These are phyloP conservation scores for Akanthomyces lecanii DNA, from an alignment of 2,329 filamentous ascomycete species.

Conservation along the genomic window DNA sequence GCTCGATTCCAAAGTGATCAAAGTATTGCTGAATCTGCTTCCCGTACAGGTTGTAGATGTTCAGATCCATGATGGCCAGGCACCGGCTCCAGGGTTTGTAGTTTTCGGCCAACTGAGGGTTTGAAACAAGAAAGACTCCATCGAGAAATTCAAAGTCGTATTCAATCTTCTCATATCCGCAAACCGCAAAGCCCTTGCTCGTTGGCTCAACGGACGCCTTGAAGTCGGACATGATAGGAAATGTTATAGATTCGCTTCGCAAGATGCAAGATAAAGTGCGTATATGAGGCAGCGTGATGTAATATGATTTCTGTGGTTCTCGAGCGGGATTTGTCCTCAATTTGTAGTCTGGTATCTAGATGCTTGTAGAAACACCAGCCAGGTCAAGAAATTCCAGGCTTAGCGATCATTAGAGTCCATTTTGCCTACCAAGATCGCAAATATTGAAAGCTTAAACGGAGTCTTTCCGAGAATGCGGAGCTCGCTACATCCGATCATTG, in stretches of 20 bases:
- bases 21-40: slow-evolving; percentile 64
- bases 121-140: slow-evolving; percentile 58
- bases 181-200: slow-evolving; percentile 62
- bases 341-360: background rate
- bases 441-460: background rate
- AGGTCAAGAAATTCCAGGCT: background rate
- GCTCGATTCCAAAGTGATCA: slow-evolving; percentile 55
- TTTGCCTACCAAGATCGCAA: background rate
- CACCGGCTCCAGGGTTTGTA: slow-evolving; percentile 63
- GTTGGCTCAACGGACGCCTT: slow-evolving; percentile 63
- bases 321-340: background rate
- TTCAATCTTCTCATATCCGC: slow-evolving; percentile 71
- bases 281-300: too few species aligned
- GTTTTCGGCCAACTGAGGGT: slow-evolving; percentile 58
- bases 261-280: background rate
- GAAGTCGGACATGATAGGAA: slow-evolving; percentile 13
- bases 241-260: background rate
- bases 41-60: slow-evolving; percentile 66
- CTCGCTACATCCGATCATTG: background rate
- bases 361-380: background rate
- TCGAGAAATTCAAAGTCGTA: slow-evolving; percentile 73
- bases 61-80: slow-evolving; percentile 65
- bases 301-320: background rate
- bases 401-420: background rate
- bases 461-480: background rate